Percentiles rank a stretch among this genome's conserved stretches.
These are phyloP conservation scores for Mortierella claussenii DNA, from an alignment of 192 early-diverging fungal genomes.

Conservation along the genomic window DNA sequence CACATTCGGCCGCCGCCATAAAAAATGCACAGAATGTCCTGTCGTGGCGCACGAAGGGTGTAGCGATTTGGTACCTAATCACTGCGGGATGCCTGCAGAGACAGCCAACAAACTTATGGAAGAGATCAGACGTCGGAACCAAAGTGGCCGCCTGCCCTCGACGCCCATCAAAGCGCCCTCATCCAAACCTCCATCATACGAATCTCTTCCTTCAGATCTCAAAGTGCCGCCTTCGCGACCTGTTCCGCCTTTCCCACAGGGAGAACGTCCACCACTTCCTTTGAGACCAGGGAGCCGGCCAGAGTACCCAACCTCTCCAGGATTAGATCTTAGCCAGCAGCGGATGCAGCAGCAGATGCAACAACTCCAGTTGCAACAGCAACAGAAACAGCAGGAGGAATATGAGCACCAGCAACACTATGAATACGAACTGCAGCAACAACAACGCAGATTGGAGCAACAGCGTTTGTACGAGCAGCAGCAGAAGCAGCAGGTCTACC, in stretches of 20 bases:
- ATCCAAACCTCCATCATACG: slow-evolving; percentile 28
- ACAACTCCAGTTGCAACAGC: slow-evolving; percentile 33
- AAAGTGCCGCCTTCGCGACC: slow-evolving; percentile 22
- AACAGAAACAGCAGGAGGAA: slow-evolving; percentile 37
- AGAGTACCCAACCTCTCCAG: not conserved
- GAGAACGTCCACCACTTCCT: slow-evolving; percentile 19
- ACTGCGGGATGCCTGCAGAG: slow-evolving; percentile 90
- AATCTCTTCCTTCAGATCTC: slow-evolving; percentile 21
- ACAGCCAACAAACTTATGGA: slow-evolving; percentile 87
- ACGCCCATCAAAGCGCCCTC: slow-evolving; percentile 21
- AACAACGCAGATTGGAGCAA: slow-evolving; percentile 33
- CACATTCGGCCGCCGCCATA: slow-evolving; percentile 75
- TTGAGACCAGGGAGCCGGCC: slow-evolving; percentile 7
- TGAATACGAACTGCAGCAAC: slow-evolving; percentile 55
- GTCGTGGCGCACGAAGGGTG: slow-evolving; percentile 87
- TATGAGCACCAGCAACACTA: slow-evolving; percentile 19
- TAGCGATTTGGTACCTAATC: slow-evolving; percentile 85
- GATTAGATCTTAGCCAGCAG: slow-evolving; percentile 38
- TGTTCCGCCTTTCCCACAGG: slow-evolving; percentile 16
- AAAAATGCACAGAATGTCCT: slow-evolving; percentile 80
- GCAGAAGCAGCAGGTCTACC: slow-evolving; percentile 16
- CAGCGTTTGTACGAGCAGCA: slow-evolving; percentile 40
- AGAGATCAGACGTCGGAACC: slow-evolving; percentile 75
- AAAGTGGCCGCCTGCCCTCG: slow-evolving; percentile 19
- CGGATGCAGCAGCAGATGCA: slow-evolving; percentile 35